Conservation (phyloP, 23 red algal genomes). For the Gracilaria gracilis region DNA sequence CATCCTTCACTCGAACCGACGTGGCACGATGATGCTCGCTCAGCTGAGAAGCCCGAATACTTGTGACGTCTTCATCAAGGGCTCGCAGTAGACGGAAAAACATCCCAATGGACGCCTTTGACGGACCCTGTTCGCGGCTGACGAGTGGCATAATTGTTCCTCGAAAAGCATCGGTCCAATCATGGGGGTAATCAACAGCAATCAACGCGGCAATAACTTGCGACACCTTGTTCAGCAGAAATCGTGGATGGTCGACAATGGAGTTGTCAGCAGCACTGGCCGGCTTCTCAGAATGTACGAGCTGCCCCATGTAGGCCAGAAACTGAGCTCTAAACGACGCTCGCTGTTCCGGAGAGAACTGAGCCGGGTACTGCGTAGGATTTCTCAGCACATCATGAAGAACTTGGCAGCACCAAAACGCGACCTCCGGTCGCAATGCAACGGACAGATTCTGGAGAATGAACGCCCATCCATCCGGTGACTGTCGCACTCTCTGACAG, state of each 20-base stretch:
- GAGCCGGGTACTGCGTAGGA: slow-evolving; percentile 21
- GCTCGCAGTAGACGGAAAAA: slow-evolving; percentile 83
- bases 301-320: slow-evolving; percentile 30
- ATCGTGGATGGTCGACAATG: slow-evolving; percentile 11
- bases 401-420: slow-evolving; percentile 72
- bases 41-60: slow-evolving; percentile 64
- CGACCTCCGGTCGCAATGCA: slow-evolving; percentile 56
- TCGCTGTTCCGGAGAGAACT: slow-evolving; percentile 30
- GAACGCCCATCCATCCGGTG: slow-evolving; percentile 82
- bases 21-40: slow-evolving; percentile 36
- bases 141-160: slow-evolving; percentile 63
- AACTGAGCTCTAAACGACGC: slow-evolving; percentile 34
- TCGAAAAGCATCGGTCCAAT: slow-evolving; percentile 75
- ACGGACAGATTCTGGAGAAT: slow-evolving; percentile 55
- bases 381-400: slow-evolving; percentile 46
- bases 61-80: slow-evolving; percentile 88
- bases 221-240: slow-evolving; percentile 85
- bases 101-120: slow-evolving; percentile 19
- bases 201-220: slow-evolving; percentile 80
- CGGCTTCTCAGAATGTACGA: slow-evolving; percentile 14
- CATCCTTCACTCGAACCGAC: slow-evolving; percentile 76
- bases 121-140: neutral
- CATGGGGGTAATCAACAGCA: slow-evolving; percentile 80
- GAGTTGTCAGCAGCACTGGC: neutral
- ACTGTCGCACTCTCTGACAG: slow-evolving; percentile 54